These are phyloP conservation scores for Paraphysoderma sedebokerense DNA, from an alignment of 371 early-diverging fungal species.

Conservation along the genomic window DNA sequence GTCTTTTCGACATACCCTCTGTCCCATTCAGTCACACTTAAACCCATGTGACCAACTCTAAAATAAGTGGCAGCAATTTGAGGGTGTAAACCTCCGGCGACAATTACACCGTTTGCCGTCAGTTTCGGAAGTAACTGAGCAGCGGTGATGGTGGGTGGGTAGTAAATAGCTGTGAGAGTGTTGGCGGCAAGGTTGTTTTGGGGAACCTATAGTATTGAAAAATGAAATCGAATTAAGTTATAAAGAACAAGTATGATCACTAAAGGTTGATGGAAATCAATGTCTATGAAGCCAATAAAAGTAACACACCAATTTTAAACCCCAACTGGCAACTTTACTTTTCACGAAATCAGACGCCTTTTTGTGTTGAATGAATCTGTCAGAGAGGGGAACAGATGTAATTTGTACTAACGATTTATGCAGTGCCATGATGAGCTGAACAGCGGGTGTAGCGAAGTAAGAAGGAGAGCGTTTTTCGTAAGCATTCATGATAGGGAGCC, in stretches of 20 bases:
- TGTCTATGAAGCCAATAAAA: neutral
- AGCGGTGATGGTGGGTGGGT: conserved; percentile 64
- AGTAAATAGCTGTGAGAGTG: conserved; percentile 88
- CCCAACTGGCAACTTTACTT: conserved; percentile 41
- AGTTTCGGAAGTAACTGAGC: conserved; percentile 60
- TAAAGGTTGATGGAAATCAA: neutral
- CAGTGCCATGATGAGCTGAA: conserved; percentile 81
- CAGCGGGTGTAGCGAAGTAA: conserved; percentile 96
- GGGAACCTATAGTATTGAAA: conserved; percentile 18
- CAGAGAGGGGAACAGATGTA: conserved; percentile 27
- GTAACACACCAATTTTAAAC: conserved; percentile 48
- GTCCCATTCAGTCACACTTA: conserved; percentile 57
- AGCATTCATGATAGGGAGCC: conserved; percentile 62
- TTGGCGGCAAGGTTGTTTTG: conserved; percentile 59
- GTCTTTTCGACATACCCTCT: conserved; percentile 56
- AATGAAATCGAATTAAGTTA: too few relatives aligned
- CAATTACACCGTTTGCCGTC: conserved; percentile 59
- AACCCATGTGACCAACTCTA: conserved; percentile 90
- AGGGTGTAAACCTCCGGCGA: conserved; percentile 87
- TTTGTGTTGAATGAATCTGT: conserved; percentile 48
- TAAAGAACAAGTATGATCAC: too few relatives aligned
- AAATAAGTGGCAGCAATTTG: conserved; percentile 78
- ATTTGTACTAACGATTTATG: conserved; percentile 66
- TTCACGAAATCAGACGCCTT: conserved; percentile 55
- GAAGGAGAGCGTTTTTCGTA: conserved; percentile 79